A percentile compares a stretch with the other conserved stretches of the same genome.
Evolutionary conservation across 352 stramenopile genomes (phyloP).

Genomic region (Globisporangium ultimum): DNA sequence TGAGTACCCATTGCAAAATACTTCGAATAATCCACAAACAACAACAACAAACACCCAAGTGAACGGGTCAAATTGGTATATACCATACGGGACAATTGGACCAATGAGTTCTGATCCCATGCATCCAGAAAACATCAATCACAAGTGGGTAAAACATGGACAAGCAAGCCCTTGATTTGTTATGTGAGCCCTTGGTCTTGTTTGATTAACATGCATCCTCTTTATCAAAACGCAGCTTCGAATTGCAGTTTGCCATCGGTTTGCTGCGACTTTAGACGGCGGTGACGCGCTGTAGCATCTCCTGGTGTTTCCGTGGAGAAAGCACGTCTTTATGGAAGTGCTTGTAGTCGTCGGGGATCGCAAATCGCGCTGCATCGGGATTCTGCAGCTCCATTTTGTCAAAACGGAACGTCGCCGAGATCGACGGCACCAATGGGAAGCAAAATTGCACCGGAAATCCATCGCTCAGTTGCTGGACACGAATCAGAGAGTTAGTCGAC

Average conservation of each 20-base stretch:
- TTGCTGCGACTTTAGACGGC: conserved; percentile 22
- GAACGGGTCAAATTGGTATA: not conserved
- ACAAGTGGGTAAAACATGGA: not conserved
- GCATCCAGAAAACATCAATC: not conserved
- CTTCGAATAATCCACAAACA: too few relatives aligned
- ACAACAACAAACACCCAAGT: not conserved
- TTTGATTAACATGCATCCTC: too few relatives aligned
- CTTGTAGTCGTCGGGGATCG: conserved; percentile 30
- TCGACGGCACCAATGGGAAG: conserved; percentile 59
- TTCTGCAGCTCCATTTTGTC: conserved; percentile 38
- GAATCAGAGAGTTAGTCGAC: too few relatives aligned
- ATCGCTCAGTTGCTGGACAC: conserved; percentile 29
- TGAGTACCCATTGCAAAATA: too few relatives aligned
- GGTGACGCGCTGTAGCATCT: conserved; percentile 55
- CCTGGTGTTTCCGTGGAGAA: conserved; percentile 51
- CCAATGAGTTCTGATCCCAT: not conserved
- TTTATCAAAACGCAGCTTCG: too few relatives aligned
- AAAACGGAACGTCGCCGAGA: conserved; percentile 63
- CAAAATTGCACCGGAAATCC: conserved; percentile 74
- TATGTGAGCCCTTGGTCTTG: too few relatives aligned
- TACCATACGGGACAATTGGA: not conserved
- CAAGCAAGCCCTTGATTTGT: too few relatives aligned
- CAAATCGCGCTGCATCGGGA: conserved; percentile 28
- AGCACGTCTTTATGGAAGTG: conserved; percentile 38
- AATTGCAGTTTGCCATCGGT: not conserved